Evolutionary conservation across 495 filamentous ascomycete genomes (phyloP).

Genomic region (Penicillium egyptiacum): DNA sequence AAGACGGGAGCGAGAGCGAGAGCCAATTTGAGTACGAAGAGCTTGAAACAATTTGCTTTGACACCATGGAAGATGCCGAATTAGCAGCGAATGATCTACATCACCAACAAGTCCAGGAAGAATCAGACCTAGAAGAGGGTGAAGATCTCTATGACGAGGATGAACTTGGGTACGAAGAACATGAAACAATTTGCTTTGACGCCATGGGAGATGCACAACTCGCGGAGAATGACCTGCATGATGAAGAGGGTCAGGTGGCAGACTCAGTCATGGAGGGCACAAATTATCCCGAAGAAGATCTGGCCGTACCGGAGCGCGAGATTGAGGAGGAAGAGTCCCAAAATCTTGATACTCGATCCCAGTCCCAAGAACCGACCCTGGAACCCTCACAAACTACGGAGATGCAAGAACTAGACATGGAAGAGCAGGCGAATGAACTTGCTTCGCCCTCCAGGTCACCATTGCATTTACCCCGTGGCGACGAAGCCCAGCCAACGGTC

Average conservation of each 20-base stretch:
- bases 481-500: neutral
- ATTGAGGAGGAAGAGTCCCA: constrained; percentile 6
- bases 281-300: constrained; percentile 10
- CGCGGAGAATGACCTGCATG: constrained; percentile 7
- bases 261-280: constrained; percentile 6
- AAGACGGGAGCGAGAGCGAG: constrained; percentile 20
- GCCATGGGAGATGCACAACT: constrained; percentile 25
- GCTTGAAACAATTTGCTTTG: constrained; percentile 27
- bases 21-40: constrained; percentile 25
- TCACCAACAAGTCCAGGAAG: neutral
- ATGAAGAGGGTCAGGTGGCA: neutral
- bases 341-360: neutral
- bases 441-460: neutral
- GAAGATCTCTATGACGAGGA: constrained; percentile 14
- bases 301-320: neutral
- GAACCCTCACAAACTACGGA: neutral
- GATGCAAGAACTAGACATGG: neutral
- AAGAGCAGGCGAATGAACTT: neutral
- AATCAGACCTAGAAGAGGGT: neutral
- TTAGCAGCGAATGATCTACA: constrained; percentile 7
- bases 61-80: constrained; percentile 24
- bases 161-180: constrained; percentile 23
- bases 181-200: constrained; percentile 27
- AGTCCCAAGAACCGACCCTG: neutral
- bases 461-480: neutral